Percentiles rank a stretch among this genome's conserved stretches.
These are phyloP conservation scores for Umbilicaria muhlenbergii DNA, from an alignment of 495 filamentous ascomycete species.

Conservation along the genomic window DNA sequence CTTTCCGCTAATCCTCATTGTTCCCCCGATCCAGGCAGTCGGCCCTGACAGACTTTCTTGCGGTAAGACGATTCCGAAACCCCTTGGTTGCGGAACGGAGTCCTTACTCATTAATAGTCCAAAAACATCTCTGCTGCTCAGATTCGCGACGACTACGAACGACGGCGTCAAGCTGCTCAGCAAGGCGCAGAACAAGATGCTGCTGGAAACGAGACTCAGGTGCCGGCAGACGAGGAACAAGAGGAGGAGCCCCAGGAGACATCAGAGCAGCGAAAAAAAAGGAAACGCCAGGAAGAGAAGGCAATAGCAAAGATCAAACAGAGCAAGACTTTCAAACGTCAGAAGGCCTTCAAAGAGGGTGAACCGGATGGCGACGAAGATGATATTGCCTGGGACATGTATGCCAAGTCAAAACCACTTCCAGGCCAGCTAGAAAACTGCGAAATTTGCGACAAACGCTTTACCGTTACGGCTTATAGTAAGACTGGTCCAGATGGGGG, in stretches of 20 bases:
- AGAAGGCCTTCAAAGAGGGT: constrained; percentile 33
- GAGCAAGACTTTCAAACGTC: constrained; percentile 49
- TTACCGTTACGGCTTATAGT: constrained; percentile 86
- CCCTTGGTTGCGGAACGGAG: constrained; percentile 1
- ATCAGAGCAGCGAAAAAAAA: constrained; percentile 42
- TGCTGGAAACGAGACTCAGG: constrained; percentile 8
- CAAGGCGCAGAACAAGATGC: constrained; percentile 21
- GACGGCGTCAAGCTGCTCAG: constrained; percentile 27
- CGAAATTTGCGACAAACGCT: constrained; percentile 69
- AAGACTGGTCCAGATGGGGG: constrained; percentile 69
- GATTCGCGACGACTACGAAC: constrained; percentile 51
- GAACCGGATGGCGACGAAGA: constrained; percentile 31
- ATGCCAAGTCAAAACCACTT: constrained; percentile 44
- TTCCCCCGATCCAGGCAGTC: constrained; percentile 33
- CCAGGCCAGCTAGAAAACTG: constrained; percentile 87
- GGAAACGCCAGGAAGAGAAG: constrained; percentile 43
- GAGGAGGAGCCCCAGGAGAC: constrained; percentile 16
- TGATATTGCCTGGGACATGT: constrained; percentile 32
- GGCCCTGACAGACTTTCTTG: constrained; percentile 68
- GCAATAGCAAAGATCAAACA: constrained; percentile 63
- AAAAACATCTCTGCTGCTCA: constrained; percentile 81
- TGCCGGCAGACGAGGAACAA: constrained; percentile 16
- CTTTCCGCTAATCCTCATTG: constrained; percentile 9
- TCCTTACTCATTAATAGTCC: constrained; percentile 28
- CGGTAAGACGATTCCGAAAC: constrained; percentile 29